These are phyloP conservation scores for Cyanophora paradoxa DNA, from an alignment of 78 protist genomes.

Conservation along the genomic window DNA sequence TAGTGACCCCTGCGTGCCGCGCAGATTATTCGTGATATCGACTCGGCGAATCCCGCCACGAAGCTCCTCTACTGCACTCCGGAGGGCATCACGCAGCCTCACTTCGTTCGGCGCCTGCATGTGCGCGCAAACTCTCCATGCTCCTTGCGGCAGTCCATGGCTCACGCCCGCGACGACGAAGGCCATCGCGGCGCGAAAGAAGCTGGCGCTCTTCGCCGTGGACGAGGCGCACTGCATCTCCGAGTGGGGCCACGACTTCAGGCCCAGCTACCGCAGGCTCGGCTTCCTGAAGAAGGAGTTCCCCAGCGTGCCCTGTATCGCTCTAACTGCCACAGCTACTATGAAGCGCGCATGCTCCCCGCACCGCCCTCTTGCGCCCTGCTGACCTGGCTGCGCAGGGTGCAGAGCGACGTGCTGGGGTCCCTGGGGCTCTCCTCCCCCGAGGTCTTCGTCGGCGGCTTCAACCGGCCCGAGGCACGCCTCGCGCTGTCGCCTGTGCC, in stretches of 20 bases:
- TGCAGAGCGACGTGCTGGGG: conserved; percentile 1
- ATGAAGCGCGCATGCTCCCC: background rate
- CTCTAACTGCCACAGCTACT: conserved; percentile 88
- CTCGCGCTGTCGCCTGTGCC: background rate
- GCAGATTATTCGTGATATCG: no score
- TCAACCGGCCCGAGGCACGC: conserved; percentile 75
- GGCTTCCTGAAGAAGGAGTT: background rate
- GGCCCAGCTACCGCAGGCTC: conserved; percentile 64
- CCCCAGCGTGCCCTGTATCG: conserved; percentile 52
- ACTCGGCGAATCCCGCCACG: no score
- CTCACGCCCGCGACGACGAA: conserved; percentile 19
- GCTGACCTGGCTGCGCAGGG: background rate
- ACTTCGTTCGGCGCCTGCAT: background rate
- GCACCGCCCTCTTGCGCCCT: background rate
- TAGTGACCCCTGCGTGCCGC: no score
- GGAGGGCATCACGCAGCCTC: conserved; percentile 14
- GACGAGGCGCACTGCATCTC: conserved; percentile 97
- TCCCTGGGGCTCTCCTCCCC: background rate
- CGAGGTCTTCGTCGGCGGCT: conserved; percentile 14
- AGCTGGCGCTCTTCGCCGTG: conserved; percentile 48
- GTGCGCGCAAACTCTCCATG: background rate
- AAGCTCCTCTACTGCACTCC: conserved; percentile 65
- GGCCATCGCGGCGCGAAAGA: no score
- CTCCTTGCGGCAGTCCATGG: background rate
- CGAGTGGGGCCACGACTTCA: conserved; percentile 97